Evolutionary conservation across 23 red algal species (phyloP).

Genomic region (Rhodosorus marinus): DNA sequence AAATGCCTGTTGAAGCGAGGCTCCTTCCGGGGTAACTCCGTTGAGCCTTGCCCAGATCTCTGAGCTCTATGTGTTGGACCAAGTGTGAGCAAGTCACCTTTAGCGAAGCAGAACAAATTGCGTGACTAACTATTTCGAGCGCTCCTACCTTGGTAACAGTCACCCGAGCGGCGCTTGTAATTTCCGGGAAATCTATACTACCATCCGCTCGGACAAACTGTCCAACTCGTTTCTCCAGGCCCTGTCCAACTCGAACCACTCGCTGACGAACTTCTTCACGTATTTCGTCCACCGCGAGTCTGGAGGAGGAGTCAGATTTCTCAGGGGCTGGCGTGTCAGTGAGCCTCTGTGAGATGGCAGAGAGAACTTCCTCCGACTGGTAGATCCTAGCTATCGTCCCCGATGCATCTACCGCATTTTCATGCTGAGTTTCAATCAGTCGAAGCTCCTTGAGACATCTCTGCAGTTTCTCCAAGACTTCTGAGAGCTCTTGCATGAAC

Average conservation of each 20-base stretch:
- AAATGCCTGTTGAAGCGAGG: slow-evolving; percentile 2
- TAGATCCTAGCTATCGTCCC: too few relatives aligned
- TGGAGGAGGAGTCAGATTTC: too few relatives aligned
- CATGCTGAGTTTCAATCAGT: slow-evolving; percentile 1
- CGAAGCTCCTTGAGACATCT: slow-evolving; percentile 6
- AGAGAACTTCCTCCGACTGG: too few relatives aligned
- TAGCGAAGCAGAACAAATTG: too few relatives aligned
- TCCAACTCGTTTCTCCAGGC: slow-evolving; percentile 4
- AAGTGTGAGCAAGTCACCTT: too few relatives aligned
- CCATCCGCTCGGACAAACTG: slow-evolving; percentile 53
- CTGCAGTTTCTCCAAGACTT: slow-evolving; percentile 4
- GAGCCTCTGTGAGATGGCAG: too few relatives aligned
- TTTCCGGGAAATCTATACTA: slow-evolving; percentile 24
- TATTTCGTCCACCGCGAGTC: too few relatives aligned
- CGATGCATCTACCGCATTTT: background rate
- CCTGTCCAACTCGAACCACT: slow-evolving; percentile 15
- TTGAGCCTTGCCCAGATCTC: slow-evolving; percentile 62
- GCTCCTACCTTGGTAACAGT: slow-evolving; percentile 21
- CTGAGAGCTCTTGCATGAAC: background rate
- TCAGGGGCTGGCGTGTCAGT: too few relatives aligned
- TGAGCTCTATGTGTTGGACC: too few relatives aligned
- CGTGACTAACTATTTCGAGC: too few relatives aligned
- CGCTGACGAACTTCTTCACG: too few relatives aligned
- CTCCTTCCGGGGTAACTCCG: slow-evolving; percentile 3
- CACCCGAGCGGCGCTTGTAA: slow-evolving; percentile 12